Conservation (phyloP, 768 basidiomycete genomes). For the Lentinula guzmanii region DNA sequence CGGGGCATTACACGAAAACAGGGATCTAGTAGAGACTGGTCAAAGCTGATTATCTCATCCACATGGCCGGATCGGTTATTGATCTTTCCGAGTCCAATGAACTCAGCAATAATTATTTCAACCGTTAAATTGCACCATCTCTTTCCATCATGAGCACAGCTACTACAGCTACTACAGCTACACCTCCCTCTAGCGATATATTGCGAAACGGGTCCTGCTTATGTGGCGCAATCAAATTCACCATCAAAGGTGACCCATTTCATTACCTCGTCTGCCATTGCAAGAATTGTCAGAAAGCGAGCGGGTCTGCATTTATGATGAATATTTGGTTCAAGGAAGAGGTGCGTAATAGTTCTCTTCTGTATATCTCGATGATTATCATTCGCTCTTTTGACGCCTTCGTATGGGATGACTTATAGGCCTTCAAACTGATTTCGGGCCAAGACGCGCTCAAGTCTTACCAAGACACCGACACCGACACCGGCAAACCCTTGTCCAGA, state of each 20-base stretch:
- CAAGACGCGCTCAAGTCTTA: slow-evolving; percentile 21
- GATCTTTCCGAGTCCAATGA: background rate
- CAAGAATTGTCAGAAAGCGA: slow-evolving; percentile 34
- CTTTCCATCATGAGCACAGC: background rate
- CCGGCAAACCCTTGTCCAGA: slow-evolving; percentile 22
- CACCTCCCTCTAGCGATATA: background rate
- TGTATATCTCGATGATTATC: background rate
- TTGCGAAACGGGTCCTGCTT: slow-evolving; percentile 21
- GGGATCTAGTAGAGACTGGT: background rate
- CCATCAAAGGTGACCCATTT: slow-evolving; percentile 28
- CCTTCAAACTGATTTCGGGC: slow-evolving; percentile 21
- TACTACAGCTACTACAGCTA: background rate
- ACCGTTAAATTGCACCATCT: too few species aligned
- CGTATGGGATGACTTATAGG: slow-evolving; percentile 12
- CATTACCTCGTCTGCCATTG: slow-evolving; percentile 37
- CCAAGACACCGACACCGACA: slow-evolving; percentile 22
- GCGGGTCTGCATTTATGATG: slow-evolving; percentile 34
- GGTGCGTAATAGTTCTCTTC: slow-evolving; percentile 20
- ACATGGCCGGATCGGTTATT: background rate
- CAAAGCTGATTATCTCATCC: background rate
- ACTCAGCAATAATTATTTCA: too few species aligned
- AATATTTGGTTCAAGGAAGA: slow-evolving; percentile 28
- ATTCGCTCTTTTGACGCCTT: background rate
- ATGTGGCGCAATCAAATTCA: slow-evolving; percentile 29
- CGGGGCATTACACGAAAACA: too few species aligned